Conservation (phyloP, 805 yeast species). For the Starmerella etchellsii region DNA sequence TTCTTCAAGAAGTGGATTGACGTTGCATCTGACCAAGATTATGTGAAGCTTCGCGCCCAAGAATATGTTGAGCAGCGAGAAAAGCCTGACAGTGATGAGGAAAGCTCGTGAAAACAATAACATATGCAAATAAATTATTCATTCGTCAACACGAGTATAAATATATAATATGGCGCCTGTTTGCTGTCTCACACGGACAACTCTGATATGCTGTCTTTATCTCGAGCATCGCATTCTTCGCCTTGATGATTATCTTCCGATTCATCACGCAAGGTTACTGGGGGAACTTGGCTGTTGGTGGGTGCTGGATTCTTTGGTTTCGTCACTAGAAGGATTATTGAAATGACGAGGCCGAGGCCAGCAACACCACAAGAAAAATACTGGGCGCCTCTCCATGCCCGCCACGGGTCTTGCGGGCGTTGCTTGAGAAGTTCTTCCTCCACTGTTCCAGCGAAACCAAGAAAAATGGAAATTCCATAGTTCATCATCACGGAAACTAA, state of each 20-base stretch:
- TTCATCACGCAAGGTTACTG: no score
- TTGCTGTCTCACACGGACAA: conserved; percentile 1
- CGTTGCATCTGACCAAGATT: conserved; percentile 64
- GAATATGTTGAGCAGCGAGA: conserved; percentile 43
- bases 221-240: neutral
- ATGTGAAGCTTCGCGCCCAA: conserved; percentile 82
- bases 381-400: conserved; percentile 44
- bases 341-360: conserved; percentile 33
- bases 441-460: conserved; percentile 58
- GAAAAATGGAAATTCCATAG: conserved; percentile 54
- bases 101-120: no score
- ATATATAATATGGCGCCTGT: no score
- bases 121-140: neutral
- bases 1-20: conserved; percentile 87
- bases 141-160: neutral
- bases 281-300: neutral
- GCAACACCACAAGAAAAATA: conserved; percentile 53
- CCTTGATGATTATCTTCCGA: no score
- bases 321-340: neutral
- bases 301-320: neutral
- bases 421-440: conserved; percentile 33
- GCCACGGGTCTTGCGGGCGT: conserved; percentile 24
- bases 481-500: conserved; percentile 55
- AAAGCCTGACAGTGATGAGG: neutral
- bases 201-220: neutral